Base-by-base conservation (phyloP, 2,329 filamentous ascomycete genomes). In the Exophiala sideris region DNA sequence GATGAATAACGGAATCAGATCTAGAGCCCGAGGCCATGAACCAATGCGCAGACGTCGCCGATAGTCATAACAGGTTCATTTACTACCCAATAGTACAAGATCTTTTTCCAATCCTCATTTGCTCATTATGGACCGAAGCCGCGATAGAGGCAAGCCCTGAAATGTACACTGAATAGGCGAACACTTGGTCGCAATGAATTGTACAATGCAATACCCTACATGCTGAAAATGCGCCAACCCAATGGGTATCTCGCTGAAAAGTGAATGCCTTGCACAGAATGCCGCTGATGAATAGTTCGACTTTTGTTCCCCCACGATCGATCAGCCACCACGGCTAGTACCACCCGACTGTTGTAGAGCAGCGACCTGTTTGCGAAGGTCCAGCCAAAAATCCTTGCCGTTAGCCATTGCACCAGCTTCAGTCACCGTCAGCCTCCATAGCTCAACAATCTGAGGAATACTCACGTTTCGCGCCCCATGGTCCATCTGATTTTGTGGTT, bases 301-400 rank as follows among this genome's bases (percentile, higher is more conserved):
- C 35, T 34, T 38, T 40, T 21, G 14, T 34, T 7, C 33, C 11
- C 20, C 40, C n/a, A 11, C 18, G 24, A 11, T 35, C 38, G 9
- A 39, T 20, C 47, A 65, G 20, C 62, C 63, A 10, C 63, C 63
- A 36, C 61, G 57, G 39, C 55, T 59, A 9, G 56, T 56, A 39
- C 60, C 60, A 4, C 57, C 61, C 1, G 56, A 52, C 54, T 73
- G 68, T 38, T 70, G 73, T 38, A 75, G 62, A 9, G 68, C 61
- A 1, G 72, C 66, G 10, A 77, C 64, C 58, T 78, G 75, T 61
- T 76, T 77, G 38, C 75, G 72, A 29, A 78, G 68, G 56, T 78
- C 75, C 45, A 76, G 65, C 62, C 76, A 77, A 64, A 78, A 77
- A 56, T 77, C 75, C 62, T 74, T 77, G 7, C 74, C 74, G 54